A percentile compares a stretch with the other conserved stretches of the same genome.
These are phyloP conservation scores for Fagopyrum homotropicum DNA, from an alignment of 148 eudicot genomes.

Conservation along the genomic window DNA sequence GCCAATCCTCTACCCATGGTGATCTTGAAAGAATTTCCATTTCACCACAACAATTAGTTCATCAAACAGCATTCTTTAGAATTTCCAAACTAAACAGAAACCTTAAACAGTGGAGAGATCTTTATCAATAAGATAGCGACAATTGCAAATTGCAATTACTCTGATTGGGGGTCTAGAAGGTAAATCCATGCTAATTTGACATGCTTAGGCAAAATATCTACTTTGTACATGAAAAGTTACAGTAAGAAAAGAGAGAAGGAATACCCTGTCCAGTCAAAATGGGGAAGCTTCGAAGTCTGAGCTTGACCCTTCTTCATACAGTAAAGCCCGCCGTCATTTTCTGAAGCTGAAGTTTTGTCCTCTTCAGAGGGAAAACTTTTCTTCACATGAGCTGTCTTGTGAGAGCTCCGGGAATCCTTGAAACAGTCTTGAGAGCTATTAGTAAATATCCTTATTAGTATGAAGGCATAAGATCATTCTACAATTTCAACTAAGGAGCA, in stretches of 20 bases:
- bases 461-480: not conserved
- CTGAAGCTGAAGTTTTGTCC: slow-evolving; percentile 29
- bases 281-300: slow-evolving; percentile 67
- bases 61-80: not conserved
- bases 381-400: slow-evolving; percentile 71
- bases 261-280: slow-evolving; percentile 98
- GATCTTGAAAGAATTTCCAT: not conserved
- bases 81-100: not conserved
- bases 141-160: not conserved
- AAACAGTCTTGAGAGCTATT: slow-evolving; percentile 94
- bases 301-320: slow-evolving; percentile 86
- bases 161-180: not conserved
- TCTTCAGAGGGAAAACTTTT: slow-evolving; percentile 39
- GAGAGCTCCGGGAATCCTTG: slow-evolving; percentile 93
- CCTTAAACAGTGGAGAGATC: too few species aligned
- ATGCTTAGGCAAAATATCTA: not conserved
- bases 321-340: slow-evolving; percentile 70
- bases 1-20: not conserved
- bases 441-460: slow-evolving; percentile 18
- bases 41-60: not conserved
- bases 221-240: not conserved
- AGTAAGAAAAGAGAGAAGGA: not conserved
- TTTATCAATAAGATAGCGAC: not conserved
- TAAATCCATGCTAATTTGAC: not conserved
- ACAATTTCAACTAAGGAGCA: not conserved